Percentiles rank a stretch among this genome's conserved stretches.
Evolutionary conservation across 1,284 basidiomycete genomes (phyloP).

Genomic region (Chalciporus sp.): DNA sequence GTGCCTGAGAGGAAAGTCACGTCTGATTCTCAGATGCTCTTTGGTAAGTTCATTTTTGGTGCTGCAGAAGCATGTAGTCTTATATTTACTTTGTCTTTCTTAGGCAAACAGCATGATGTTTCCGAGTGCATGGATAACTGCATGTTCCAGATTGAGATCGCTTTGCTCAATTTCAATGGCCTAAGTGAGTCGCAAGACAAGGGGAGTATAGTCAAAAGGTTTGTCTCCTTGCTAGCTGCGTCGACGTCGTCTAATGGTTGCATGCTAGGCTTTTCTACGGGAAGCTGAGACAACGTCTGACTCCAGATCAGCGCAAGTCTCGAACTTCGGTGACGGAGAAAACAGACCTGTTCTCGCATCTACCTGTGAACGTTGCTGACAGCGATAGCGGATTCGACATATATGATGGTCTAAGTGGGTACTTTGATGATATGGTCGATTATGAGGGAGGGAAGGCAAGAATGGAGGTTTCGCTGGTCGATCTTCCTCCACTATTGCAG

Average conservation of each 20-base stretch:
- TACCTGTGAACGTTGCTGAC: constrained; percentile 91
- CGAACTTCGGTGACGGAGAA: constrained; percentile 75
- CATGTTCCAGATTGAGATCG: constrained; percentile 97
- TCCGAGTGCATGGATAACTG: constrained; percentile 99
- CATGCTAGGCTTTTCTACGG: constrained; percentile 81
- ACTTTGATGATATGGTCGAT: constrained; percentile 91
- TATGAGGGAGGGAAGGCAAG: constrained; percentile 84
- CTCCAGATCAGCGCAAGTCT: constrained; percentile 45
- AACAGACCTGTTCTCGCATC: constrained; percentile 90
- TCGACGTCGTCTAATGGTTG: constrained; percentile 4
- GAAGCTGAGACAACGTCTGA: constrained; percentile 78
- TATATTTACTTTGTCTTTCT: constrained; percentile 4
- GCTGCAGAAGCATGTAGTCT: not conserved
- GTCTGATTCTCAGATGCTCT: constrained; percentile 85
- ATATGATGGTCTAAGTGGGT: constrained; percentile 91
- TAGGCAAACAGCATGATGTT: constrained; percentile 95
- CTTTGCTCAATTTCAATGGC: constrained; percentile 78
- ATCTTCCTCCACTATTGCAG: constrained; percentile 89
- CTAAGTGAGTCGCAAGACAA: constrained; percentile 53
- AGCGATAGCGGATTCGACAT: constrained; percentile 86
- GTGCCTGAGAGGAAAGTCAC: constrained; percentile 64
- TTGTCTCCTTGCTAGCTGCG: not conserved
- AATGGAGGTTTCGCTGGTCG: constrained; percentile 87
- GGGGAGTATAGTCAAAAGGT: constrained; percentile 83
- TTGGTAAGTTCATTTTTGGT: constrained; percentile 58